Evolutionary conservation across 306 rosid genomes (phyloP).

Genomic region (Begonia peltatifolia): DNA sequence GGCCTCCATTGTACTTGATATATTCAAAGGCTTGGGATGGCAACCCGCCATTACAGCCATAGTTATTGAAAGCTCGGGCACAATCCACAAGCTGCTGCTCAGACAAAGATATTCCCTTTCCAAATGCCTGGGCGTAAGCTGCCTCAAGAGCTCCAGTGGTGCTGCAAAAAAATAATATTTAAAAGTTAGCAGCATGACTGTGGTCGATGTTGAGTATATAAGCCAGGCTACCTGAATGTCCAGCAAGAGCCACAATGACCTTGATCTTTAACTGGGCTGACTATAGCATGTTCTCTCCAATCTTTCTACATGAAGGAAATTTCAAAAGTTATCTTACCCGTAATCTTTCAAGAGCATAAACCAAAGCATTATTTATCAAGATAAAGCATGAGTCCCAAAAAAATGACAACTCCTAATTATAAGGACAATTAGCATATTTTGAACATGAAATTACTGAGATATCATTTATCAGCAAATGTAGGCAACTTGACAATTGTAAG

Average conservation of each 20-base stretch:
- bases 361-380: too few relatives aligned
- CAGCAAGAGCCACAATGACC: conserved; percentile 64
- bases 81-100: conserved; percentile 98
- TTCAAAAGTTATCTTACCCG: background rate
- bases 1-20: conserved; percentile 83
- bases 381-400: too few relatives aligned
- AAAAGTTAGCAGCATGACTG: background rate
- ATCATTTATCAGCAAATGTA: too few relatives aligned
- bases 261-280: conserved; percentile 71
- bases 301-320: conserved; percentile 49
- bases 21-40: conserved; percentile 98
- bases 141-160: conserved; percentile 93
- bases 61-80: conserved; percentile 80
- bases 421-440: too few relatives aligned
- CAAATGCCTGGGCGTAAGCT: conserved; percentile 64
- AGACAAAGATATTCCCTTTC: conserved; percentile 62
- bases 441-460: too few relatives aligned
- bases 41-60: conserved; percentile 78
- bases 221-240: conserved; percentile 38
- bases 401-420: too few relatives aligned
- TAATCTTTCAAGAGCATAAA: background rate
- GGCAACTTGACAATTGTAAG: too few relatives aligned
- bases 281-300: conserved; percentile 77
- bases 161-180: conserved; percentile 28
- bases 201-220: conserved; percentile 1